These are phyloP conservation scores for Parathielavia appendiculata DNA, from an alignment of 495 filamentous ascomycete genomes.

Conservation along the genomic window DNA sequence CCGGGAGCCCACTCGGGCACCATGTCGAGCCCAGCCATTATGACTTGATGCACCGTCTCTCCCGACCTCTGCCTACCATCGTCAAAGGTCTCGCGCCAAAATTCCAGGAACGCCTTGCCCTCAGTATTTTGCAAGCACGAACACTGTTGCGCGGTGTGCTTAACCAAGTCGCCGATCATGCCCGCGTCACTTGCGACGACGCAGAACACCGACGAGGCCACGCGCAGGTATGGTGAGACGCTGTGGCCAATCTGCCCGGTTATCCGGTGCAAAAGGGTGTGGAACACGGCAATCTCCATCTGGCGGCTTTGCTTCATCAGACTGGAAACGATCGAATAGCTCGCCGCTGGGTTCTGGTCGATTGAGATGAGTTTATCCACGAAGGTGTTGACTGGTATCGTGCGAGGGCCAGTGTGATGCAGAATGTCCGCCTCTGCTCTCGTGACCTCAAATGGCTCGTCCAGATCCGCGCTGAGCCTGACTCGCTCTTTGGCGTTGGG, in stretches of 20 bases:
- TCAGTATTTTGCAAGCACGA: slow-evolving; percentile 36
- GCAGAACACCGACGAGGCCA: slow-evolving; percentile 34
- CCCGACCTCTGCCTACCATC: slow-evolving; percentile 17
- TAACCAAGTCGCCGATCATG: slow-evolving; percentile 32
- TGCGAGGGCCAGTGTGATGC: slow-evolving; percentile 36
- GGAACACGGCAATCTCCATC: slow-evolving; percentile 35
- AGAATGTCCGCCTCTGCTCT: slow-evolving; percentile 40
- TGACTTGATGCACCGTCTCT: slow-evolving; percentile 27
- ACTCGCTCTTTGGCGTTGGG: slow-evolving; percentile 19
- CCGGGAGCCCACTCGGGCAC: slow-evolving; percentile 63
- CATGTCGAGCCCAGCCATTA: slow-evolving; percentile 39
- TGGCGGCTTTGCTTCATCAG: slow-evolving; percentile 34
- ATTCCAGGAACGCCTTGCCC: slow-evolving; percentile 41
- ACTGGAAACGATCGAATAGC: slow-evolving; percentile 40
- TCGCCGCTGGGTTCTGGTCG: slow-evolving; percentile 43
- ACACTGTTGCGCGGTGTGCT: slow-evolving; percentile 36
- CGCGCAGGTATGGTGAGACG: slow-evolving; percentile 37
- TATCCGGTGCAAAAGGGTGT: slow-evolving; percentile 33
- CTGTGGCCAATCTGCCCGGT: slow-evolving; percentile 30
- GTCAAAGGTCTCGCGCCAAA: slow-evolving; percentile 36
- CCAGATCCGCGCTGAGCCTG: slow-evolving; percentile 21
- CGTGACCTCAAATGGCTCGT: slow-evolving; percentile 35
- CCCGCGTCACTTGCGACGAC: slow-evolving; percentile 24
- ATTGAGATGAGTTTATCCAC: slow-evolving; percentile 47
- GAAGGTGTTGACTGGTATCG: slow-evolving; percentile 38